Conservation (phyloP, 1,284 basidiomycete genomes). For the Trichosporon sp. region DNA sequence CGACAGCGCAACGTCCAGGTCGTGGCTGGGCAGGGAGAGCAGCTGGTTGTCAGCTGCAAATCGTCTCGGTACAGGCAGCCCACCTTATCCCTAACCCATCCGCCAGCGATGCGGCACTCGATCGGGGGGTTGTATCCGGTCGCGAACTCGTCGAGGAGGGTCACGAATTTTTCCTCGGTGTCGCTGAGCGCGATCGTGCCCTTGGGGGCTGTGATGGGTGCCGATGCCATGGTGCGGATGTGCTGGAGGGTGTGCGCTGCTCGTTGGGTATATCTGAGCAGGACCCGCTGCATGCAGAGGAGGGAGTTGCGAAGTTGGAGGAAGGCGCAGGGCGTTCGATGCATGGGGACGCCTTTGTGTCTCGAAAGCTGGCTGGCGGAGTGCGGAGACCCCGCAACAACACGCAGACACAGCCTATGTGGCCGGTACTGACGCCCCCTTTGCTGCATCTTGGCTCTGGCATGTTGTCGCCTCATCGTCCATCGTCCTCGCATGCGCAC, state of each 20-base stretch:
- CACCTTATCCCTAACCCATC: constrained; percentile 98
- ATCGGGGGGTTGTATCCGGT: constrained; percentile 53
- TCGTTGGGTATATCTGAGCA: not conserved
- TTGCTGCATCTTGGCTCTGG: not conserved
- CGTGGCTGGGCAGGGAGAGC: constrained; percentile 78
- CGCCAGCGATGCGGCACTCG: constrained; percentile 85
- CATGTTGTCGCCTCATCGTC: not conserved
- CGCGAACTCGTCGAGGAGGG: constrained; percentile 51
- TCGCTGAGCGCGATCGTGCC: constrained; percentile 25
- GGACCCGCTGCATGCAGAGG: constrained; percentile 17
- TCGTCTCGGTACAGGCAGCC: constrained; percentile 29
- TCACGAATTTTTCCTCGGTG: constrained; percentile 48
- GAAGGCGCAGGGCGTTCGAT: not conserved
- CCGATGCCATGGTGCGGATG: constrained; percentile 22
- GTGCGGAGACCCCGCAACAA: constrained; percentile 14
- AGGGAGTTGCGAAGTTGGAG: not conserved
- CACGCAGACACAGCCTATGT: not conserved
- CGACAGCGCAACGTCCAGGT: constrained; percentile 90
- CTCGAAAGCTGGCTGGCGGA: not conserved
- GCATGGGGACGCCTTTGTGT: not conserved
- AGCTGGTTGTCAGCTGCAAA: constrained; percentile 63
- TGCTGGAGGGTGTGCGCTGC: constrained; percentile 5
- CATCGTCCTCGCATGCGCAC: constrained; percentile 11
- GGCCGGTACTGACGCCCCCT: not conserved
- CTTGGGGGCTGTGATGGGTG: constrained; percentile 24